A percentile compares a stretch with the other conserved stretches of the same genome.
phyloP scores from a whole-genome alignment of 179 eudicot species.

The Camellia oleifera region DNA sequence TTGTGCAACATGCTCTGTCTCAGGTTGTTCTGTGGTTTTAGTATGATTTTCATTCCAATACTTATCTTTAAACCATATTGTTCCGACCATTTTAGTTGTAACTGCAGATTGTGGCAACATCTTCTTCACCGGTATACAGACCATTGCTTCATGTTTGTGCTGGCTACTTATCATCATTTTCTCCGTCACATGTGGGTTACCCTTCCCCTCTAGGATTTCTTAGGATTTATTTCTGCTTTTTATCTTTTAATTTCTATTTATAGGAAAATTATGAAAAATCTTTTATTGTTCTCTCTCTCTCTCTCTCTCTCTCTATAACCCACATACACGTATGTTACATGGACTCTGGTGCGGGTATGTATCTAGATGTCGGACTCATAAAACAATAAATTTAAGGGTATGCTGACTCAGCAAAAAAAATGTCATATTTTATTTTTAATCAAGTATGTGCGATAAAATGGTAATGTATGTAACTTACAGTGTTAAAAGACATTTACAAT shows the following conservation, averaged over 20 bases:
- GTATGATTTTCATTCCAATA: neutral
- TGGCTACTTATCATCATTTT: slow-evolving; percentile 78
- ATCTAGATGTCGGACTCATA: too few relatives aligned
- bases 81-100: slow-evolving; percentile 11
- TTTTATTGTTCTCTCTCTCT: slow-evolving; percentile 6
- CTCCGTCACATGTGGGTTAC: slow-evolving; percentile 76
- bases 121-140: slow-evolving; percentile 57
- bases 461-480: too few relatives aligned
- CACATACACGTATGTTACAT: neutral
- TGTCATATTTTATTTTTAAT: too few relatives aligned
- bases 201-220: slow-evolving; percentile 12
- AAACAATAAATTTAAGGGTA: too few relatives aligned
- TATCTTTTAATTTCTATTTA: neutral
- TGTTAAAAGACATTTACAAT: too few relatives aligned
- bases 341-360: too few relatives aligned
- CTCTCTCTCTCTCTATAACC: neutral
- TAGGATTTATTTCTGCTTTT: neutral
- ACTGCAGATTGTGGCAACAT: slow-evolving; percentile 76
- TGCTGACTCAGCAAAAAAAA: too few relatives aligned
- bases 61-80: neutral
- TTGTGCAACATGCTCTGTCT: slow-evolving; percentile 69
- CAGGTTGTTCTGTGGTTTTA: slow-evolving; percentile 42
- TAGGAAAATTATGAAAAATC: neutral
- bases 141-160: slow-evolving; percentile 80
- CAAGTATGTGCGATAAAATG: too few relatives aligned